These are phyloP conservation scores for Kodamaea alishanica DNA, from an alignment of 1,139 yeast species.

Conservation along the genomic window DNA sequence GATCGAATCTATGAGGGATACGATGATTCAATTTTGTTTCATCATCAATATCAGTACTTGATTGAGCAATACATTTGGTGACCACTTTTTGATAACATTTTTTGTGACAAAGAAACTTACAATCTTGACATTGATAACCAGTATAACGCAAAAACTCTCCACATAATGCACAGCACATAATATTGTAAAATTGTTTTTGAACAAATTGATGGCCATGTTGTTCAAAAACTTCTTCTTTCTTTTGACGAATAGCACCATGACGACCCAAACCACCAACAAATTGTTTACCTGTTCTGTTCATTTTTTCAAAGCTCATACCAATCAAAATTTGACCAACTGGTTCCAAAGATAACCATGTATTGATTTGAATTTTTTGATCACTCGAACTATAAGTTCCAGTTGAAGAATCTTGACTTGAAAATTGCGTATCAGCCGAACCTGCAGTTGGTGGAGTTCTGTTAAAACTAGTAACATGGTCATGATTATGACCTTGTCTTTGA, in stretches of 20 bases:
- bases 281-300: conserved; percentile 49
- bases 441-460: neutral
- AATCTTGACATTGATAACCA: conserved; percentile 96
- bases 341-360: conserved; percentile 89
- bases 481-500: conserved; percentile 14
- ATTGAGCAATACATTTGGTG: conserved; percentile 90
- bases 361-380: conserved; percentile 38
- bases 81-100: conserved; percentile 93
- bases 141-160: conserved; percentile 90
- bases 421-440: neutral
- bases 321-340: conserved; percentile 89
- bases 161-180: conserved; percentile 96
- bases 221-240: conserved; percentile 91
- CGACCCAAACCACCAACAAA: conserved; percentile 82
- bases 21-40: conserved; percentile 93
- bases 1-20: conserved; percentile 94
- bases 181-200: conserved; percentile 90
- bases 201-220: conserved; percentile 97
- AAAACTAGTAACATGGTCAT: neutral
- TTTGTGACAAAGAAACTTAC: conserved; percentile 89
- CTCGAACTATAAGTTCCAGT: conserved; percentile 4
- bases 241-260: conserved; percentile 95
- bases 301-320: conserved; percentile 74
- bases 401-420: neutral
- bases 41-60: conserved; percentile 81